These are phyloP conservation scores for Krasilnikovozyma curviuscula DNA, from an alignment of 768 basidiomycete genomes.

Conservation along the genomic window DNA sequence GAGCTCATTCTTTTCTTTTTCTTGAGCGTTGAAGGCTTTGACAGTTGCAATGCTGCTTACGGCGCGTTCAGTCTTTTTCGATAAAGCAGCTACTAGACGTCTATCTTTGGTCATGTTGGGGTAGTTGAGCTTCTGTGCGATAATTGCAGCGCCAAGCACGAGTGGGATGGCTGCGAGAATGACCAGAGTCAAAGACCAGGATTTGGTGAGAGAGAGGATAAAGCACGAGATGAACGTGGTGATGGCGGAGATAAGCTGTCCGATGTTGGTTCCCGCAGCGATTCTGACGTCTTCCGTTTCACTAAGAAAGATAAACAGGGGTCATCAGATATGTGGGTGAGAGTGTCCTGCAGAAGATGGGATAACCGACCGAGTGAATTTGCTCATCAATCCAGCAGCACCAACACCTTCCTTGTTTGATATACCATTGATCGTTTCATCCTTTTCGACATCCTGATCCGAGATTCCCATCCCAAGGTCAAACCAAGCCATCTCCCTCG, in stretches of 20 bases:
- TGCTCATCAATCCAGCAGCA: conserved; percentile 81
- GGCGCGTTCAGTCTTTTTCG: conserved; percentile 54
- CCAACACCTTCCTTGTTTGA: conserved; percentile 36
- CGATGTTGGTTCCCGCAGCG: conserved; percentile 59
- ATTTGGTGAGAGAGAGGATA: conserved; percentile 57
- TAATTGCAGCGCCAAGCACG: conserved; percentile 51
- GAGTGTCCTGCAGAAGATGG: neutral
- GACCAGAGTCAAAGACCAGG: conserved; percentile 70
- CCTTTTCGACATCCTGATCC: conserved; percentile 14
- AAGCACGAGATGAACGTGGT: conserved; percentile 62
- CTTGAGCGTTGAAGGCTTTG: conserved; percentile 72
- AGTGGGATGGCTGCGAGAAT: conserved; percentile 76
- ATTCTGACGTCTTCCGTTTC: conserved; percentile 87
- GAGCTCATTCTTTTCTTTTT: conserved; percentile 37
- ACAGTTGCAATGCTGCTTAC: conserved; percentile 59
- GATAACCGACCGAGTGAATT: conserved; percentile 54
- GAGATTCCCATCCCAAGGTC: conserved; percentile 46
- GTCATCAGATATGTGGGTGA: conserved; percentile 2
- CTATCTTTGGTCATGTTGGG: conserved; percentile 54
- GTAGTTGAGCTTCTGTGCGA: conserved; percentile 49
- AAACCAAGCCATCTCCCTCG: conserved; percentile 74
- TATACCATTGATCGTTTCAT: conserved; percentile 25
- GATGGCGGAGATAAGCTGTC: conserved; percentile 35
- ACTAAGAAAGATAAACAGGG: conserved; percentile 29
- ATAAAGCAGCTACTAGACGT: conserved; percentile 44